phyloP scores from a whole-genome alignment of 73 alveolate species.

The Paramecium bursaria region DNA sequence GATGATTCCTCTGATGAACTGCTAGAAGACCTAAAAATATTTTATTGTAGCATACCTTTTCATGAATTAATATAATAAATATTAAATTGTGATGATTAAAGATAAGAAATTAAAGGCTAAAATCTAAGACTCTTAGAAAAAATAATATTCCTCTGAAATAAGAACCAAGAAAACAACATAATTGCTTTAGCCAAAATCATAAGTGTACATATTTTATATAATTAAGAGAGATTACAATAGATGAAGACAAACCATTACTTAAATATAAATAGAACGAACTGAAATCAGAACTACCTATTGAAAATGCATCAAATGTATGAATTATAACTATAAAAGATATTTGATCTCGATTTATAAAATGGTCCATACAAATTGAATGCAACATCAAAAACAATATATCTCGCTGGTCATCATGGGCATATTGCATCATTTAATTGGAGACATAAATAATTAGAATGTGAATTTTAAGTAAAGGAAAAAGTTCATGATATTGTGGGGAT shows the following conservation, averaged over 20 bases:
- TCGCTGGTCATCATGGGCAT: constrained; percentile 96
- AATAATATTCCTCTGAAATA: too few species aligned
- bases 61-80: not conserved
- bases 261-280: constrained; percentile 2
- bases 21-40: constrained; percentile 32
- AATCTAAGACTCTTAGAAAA: too few species aligned
- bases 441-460: constrained; percentile 82
- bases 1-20: constrained; percentile 58
- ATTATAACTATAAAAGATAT: constrained; percentile 70
- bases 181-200: constrained; percentile 22
- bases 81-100: not conserved
- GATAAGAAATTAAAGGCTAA: too few species aligned
- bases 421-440: constrained; percentile 92
- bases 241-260: constrained; percentile 50
- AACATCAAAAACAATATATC: constrained; percentile 73
- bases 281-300: constrained; percentile 24
- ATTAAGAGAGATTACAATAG: constrained; percentile 21
- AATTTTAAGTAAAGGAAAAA: constrained; percentile 87
- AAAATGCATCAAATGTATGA: constrained; percentile 31
- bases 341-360: constrained; percentile 79
- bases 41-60: constrained; percentile 17
- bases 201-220: too few species aligned
- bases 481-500: constrained; percentile 4
- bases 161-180: constrained; percentile 32
- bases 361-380: constrained; percentile 81